phyloP scores from a whole-genome alignment of 2,329 filamentous ascomycete genomes.

The Paracoccidioides brasiliensis region DNA sequence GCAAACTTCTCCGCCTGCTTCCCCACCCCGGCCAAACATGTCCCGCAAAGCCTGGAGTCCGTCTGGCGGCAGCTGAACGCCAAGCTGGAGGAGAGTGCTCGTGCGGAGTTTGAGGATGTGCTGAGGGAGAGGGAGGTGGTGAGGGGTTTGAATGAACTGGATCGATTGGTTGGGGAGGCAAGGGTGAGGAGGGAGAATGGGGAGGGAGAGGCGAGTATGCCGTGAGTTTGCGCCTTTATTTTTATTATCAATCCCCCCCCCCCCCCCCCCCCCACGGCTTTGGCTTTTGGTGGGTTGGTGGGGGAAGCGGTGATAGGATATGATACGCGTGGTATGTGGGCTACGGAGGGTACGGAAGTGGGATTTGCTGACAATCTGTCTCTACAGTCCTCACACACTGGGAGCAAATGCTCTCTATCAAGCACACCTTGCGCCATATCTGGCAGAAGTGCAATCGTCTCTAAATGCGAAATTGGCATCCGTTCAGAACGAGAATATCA shows the following conservation, averaged over 20 bases:
- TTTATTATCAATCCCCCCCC: conserved; percentile 1
- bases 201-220: conserved; percentile 27
- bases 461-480: conserved; percentile 38
- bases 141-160: conserved; percentile 46
- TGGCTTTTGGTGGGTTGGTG: not conserved
- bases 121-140: conserved; percentile 44
- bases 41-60: conserved; percentile 42
- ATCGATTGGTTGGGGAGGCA: conserved; percentile 47
- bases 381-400: conserved; percentile 43
- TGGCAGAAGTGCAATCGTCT: conserved; percentile 37
- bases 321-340: not conserved
- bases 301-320: not conserved
- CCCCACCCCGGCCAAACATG: conserved; percentile 46
- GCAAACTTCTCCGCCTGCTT: conserved; percentile 51
- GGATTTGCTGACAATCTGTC: not conserved
- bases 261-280: not conserved
- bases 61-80: conserved; percentile 47
- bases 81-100: conserved; percentile 44
- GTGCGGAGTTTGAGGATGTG: conserved; percentile 49
- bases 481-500: conserved; percentile 41
- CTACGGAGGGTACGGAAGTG: too few species aligned
- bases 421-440: conserved; percentile 46
- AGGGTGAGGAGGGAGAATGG: conserved; percentile 37
- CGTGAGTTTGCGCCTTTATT: conserved; percentile 30
- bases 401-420: conserved; percentile 43